A percentile compares a stretch with the other conserved stretches of the same genome.
These are phyloP conservation scores for Starmerella geochares DNA, from an alignment of 805 yeast species.

Conservation along the genomic window DNA sequence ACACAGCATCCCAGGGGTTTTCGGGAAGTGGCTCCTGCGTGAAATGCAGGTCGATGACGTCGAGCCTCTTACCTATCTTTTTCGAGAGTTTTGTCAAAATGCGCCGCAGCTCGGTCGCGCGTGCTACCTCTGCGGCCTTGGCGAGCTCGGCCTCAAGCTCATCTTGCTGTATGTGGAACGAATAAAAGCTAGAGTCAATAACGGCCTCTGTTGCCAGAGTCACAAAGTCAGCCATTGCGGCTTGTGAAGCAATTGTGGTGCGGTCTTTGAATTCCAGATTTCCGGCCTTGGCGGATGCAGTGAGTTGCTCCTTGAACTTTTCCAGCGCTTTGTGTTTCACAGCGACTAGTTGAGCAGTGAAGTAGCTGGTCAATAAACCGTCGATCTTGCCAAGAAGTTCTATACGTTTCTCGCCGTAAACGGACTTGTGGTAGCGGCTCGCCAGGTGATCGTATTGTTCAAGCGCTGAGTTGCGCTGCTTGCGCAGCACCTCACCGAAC, in stretches of 20 bases:
- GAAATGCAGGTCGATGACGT: slow-evolving; percentile 30
- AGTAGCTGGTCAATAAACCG: slow-evolving; percentile 34
- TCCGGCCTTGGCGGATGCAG: not conserved
- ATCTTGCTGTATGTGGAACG: slow-evolving; percentile 23
- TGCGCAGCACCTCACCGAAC: slow-evolving; percentile 34
- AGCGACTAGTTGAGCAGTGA: slow-evolving; percentile 36
- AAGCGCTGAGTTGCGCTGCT: slow-evolving; percentile 41
- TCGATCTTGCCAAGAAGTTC: slow-evolving; percentile 44
- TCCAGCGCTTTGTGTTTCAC: slow-evolving; percentile 33
- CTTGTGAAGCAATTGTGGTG: slow-evolving; percentile 24
- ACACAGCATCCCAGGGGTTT: slow-evolving; percentile 58
- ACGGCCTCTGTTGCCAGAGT: slow-evolving; percentile 33
- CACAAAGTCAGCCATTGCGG: slow-evolving; percentile 28
- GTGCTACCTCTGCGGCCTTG: slow-evolving; percentile 30
- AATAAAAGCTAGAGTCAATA: slow-evolving; percentile 28
- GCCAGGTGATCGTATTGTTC: slow-evolving; percentile 59
- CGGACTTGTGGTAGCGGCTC: slow-evolving; percentile 56
- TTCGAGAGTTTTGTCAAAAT: slow-evolving; percentile 38
- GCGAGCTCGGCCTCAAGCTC: slow-evolving; percentile 31
- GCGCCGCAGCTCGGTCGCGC: slow-evolving; percentile 26
- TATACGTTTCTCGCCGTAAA: slow-evolving; percentile 53
- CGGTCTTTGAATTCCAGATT: slow-evolving; percentile 26
- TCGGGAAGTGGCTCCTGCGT: slow-evolving; percentile 39
- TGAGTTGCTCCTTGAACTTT: slow-evolving; percentile 24
- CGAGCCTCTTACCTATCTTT: slow-evolving; percentile 25